phyloP scores from a whole-genome alignment of 2,329 filamentous ascomycete species.

The Botrytis paeoniae region DNA sequence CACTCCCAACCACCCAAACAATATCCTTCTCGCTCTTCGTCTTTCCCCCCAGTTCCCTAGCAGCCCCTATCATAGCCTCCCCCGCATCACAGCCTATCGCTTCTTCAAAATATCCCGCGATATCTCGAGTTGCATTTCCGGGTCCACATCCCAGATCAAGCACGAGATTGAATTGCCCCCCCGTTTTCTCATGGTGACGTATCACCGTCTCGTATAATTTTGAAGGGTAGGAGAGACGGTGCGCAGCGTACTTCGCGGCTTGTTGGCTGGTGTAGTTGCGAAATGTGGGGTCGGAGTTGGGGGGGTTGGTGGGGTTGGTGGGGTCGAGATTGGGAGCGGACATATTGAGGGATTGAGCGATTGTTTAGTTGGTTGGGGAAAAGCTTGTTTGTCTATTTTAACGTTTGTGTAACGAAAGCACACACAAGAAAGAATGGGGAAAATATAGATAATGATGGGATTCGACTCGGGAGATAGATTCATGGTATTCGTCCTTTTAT shows the following conservation, averaged over 20 bases:
- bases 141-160: conserved; percentile 38
- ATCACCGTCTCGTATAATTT: conserved; percentile 30
- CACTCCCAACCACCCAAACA: conserved; percentile 28
- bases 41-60: conserved; percentile 28
- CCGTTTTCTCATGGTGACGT: conserved; percentile 28
- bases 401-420: not conserved
- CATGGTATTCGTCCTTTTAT: not conserved
- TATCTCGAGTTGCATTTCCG: conserved; percentile 34
- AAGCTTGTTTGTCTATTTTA: not conserved
- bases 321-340: not conserved
- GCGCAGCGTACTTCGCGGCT: conserved; percentile 32
- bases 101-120: conserved; percentile 32
- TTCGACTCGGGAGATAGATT: not conserved
- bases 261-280: conserved; percentile 31
- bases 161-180: conserved; percentile 28
- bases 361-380: not conserved
- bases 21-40: conserved; percentile 28
- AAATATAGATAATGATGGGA: not conserved
- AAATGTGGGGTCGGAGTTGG: conserved; percentile 32
- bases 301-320: not conserved
- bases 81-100: conserved; percentile 35
- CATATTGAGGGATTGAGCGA: not conserved
- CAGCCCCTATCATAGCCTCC: conserved; percentile 33
- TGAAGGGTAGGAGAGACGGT: conserved; percentile 27
- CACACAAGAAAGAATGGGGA: not conserved